Conservation (phyloP, 176 grass and related monocot genomes). For the Avena sativa region DNA sequence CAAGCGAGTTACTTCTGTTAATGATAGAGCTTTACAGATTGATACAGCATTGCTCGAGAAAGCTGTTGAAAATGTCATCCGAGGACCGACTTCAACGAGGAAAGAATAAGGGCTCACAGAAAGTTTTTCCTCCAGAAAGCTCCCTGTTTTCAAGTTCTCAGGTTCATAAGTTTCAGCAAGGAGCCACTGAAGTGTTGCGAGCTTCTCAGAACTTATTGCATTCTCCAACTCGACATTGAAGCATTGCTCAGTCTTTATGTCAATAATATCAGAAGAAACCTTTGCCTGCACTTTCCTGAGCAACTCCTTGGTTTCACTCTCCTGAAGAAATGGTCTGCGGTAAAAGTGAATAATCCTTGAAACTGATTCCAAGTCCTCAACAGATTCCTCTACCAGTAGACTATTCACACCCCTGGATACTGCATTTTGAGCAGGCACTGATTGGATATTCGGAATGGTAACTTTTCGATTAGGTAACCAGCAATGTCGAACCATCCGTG, state of each 20-base stretch:
- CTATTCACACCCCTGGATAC: conserved; percentile 55
- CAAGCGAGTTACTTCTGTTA: conserved; percentile 73
- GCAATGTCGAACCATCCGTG: conserved; percentile 26
- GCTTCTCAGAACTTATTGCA: conserved; percentile 54
- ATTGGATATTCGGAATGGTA: conserved; percentile 27
- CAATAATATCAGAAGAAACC: conserved; percentile 66
- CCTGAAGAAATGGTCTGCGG: conserved; percentile 76
- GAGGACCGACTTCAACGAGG: conserved; percentile 80
- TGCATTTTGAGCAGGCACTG: conserved; percentile 30
- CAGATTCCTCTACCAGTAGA: conserved; percentile 46
- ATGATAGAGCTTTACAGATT: conserved; percentile 74
- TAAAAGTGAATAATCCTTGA: conserved; percentile 74
- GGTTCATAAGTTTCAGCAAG: conserved; percentile 84
- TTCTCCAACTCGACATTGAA: conserved; percentile 77
- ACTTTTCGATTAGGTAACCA: conserved; percentile 45
- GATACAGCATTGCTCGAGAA: conserved; percentile 87
- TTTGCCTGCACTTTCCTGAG: conserved; percentile 75
- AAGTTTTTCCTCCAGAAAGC: conserved; percentile 69
- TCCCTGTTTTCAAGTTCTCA: conserved; percentile 63
- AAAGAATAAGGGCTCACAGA: conserved; percentile 36
- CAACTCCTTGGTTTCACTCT: conserved; percentile 61
- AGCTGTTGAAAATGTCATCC: conserved; percentile 91
- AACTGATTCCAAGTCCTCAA: conserved; percentile 11
- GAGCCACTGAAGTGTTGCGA: conserved; percentile 77
- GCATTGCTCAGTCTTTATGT: conserved; percentile 78